Evolutionary conservation across 768 basidiomycete genomes (phyloP), one percentile per base, ranked within the genome.

Genomic region (Kockovaella imperatae): DNA sequence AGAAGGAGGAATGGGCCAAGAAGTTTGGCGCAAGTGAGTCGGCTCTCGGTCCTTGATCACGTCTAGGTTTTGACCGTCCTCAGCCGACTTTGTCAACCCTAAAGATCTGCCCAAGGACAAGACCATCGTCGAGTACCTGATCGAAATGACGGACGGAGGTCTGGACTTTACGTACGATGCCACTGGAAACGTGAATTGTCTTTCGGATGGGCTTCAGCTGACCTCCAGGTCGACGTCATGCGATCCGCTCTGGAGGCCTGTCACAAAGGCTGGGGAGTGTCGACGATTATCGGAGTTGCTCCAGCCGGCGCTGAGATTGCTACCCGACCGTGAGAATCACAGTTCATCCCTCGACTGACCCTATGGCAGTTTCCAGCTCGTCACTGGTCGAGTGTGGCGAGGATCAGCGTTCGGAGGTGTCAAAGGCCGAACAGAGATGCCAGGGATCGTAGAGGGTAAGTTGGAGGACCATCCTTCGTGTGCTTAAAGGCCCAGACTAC

Each of bases 221-320:
- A 40, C 39, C 1, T 2, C 17, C 47, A 85, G 84, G 85, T 89
- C 8, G 75, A 88, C 24, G 89, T 93, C 54, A 96, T 95, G 91
- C 81, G 91, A 52, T 76, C 83, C 41, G 95, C 95, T 21, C 80
- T 99, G 39, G 95, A 99, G 74, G 86, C 90, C n/a, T 96, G 90
- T 72, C 95, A 99, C 74, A 97, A 97, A 70, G 95, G 95, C 13
- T 99, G 95, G 95, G 95, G 95, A 59, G 83, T 96, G 35, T 87
- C 83, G 49, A 96, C 87, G 47, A 69, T 99, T 57, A 96, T 99
- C 51, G 93, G 93, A 52, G 95, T 99, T 34, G 95, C 95, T 3
- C 89, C 90, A 20, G 89, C 95, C 17, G 95, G 95, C 5, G 83
- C 95, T 63, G 95, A 97, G 72, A 89, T 91, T 53, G 79, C 84